phyloP scores from a whole-genome alignment of 352 stramenopile genomes.

The Phytophthora ramorum region DNA sequence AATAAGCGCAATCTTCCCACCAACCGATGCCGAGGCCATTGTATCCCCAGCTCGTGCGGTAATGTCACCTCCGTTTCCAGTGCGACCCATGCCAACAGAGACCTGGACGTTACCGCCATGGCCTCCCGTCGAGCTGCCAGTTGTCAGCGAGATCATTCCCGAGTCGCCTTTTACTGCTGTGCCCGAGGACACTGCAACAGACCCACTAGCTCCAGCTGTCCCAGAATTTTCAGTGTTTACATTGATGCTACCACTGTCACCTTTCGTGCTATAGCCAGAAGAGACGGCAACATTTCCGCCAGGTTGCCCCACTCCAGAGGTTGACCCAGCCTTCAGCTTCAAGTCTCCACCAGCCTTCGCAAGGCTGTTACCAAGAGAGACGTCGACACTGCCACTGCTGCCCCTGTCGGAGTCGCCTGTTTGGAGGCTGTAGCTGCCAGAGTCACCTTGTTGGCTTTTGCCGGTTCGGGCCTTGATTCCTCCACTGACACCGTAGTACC shows the following conservation, averaged over 20 bases:
- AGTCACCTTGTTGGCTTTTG: slow-evolving; percentile 58
- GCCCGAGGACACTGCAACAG: slow-evolving; percentile 71
- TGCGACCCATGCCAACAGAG: slow-evolving; percentile 58
- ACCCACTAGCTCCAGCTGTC: slow-evolving; percentile 74
- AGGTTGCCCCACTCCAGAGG: slow-evolving; percentile 46
- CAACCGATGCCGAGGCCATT: slow-evolving; percentile 41
- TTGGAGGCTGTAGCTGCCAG: slow-evolving; percentile 58
- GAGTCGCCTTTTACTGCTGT: slow-evolving; percentile 62
- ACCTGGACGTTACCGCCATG: slow-evolving; percentile 75
- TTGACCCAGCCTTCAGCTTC: slow-evolving; percentile 36
- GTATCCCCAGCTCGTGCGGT: slow-evolving; percentile 72
- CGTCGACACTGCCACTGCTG: slow-evolving; percentile 31
- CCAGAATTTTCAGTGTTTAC: slow-evolving; percentile 83
- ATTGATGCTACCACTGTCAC: slow-evolving; percentile 82
- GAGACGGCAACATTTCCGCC: slow-evolving; percentile 83
- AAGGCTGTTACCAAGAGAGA: slow-evolving; percentile 31
- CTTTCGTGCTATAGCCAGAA: slow-evolving; percentile 70
- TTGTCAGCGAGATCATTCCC: slow-evolving; percentile 70
- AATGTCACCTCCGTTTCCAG: slow-evolving; percentile 73
- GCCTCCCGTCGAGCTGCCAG: slow-evolving; percentile 65
- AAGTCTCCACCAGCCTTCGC: slow-evolving; percentile 30
- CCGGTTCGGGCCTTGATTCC: slow-evolving; percentile 68
- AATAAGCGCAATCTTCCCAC: slow-evolving; percentile 55
- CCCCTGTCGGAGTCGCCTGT: slow-evolving; percentile 61
- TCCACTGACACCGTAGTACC: slow-evolving; percentile 70